Conservation (phyloP, 495 filamentous ascomycete species). For the Annulohypoxylon nitens region DNA sequence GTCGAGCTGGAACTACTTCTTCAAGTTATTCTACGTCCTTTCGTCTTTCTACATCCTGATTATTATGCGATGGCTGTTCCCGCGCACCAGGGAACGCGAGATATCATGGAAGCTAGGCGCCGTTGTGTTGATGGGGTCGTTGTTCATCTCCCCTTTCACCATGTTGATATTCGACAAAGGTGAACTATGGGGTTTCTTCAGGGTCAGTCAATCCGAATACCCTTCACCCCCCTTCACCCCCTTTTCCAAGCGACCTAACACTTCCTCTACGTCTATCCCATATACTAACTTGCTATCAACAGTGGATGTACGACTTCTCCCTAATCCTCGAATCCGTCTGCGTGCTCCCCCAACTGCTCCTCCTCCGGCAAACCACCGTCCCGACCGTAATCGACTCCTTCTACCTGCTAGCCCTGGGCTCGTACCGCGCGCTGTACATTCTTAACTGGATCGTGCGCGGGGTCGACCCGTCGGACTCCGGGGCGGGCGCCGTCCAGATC, state of each 20-base stretch:
- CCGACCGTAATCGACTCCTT: constrained; percentile 96
- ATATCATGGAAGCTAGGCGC: constrained; percentile 88
- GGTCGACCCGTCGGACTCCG: constrained; percentile 65
- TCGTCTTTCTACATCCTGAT: constrained; percentile 89
- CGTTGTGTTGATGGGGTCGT: constrained; percentile 69
- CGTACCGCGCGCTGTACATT: constrained; percentile 91
- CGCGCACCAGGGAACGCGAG: constrained; percentile 89
- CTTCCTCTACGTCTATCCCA: not conserved
- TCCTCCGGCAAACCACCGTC: constrained; percentile 92
- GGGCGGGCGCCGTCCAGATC: constrained; percentile 77
- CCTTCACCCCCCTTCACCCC: not conserved
- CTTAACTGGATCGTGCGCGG: constrained; percentile 88
- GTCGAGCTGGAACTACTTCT: constrained; percentile 73
- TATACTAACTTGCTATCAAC: constrained; percentile 20
- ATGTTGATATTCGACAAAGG: constrained; percentile 71
- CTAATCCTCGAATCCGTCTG: constrained; percentile 91
- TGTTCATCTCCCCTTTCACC: constrained; percentile 73
- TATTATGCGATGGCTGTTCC: constrained; percentile 87
- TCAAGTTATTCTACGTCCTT: constrained; percentile 88
- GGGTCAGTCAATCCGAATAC: constrained; percentile 60
- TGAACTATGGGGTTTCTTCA: constrained; percentile 60
- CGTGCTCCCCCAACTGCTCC: constrained; percentile 89
- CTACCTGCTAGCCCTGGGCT: constrained; percentile 89
- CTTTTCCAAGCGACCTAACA: not conserved
- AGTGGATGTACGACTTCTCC: constrained; percentile 87